Base-by-base conservation (phyloP, 2,329 filamentous ascomycete genomes). In the Shiraia sp. region DNA sequence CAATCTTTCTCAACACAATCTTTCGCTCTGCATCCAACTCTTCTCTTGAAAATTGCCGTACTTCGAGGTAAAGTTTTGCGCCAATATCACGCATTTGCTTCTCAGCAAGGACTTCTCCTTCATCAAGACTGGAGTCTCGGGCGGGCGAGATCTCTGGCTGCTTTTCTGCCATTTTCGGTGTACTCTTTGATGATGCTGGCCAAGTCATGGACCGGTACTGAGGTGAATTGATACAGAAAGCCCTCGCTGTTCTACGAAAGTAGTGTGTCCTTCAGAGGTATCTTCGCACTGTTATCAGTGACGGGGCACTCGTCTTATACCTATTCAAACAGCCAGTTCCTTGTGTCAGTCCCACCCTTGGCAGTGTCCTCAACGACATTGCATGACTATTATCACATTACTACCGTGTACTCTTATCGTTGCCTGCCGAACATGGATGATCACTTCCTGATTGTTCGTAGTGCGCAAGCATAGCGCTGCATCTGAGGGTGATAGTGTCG, bases 61-160 rank as follows among this genome's bases (percentile, higher is more conserved):
- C 69, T 54, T 76, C 73, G 7, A 71, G 62, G 40, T 72, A 76
- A n/a, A 76, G 55, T 15, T 74, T 66, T 4, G 71, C 73, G 17
- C 67, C 73, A 24, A 76, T 75, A 50, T 76, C 73, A 29, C 56
- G 62, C 61, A 68, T 68, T 40, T 67, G 59, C 53, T 67, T 66
- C 35, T 64, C 56, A 12, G 55, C 57, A 10, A 49, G 57, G 4
- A 61, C 25, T 32, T 64, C 50, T 1, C 53, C 63, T 46, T 65
- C 57, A 29, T 64, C 50, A 5, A 66, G 31, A 33, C 61, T 65
- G 3, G 57, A 42, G n/a, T 54, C 47, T 13, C 47, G 42, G n/a
- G 38, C 49, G 8, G 59, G 52, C 23, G 52, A 50, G 17, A 63
- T 56, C 7, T 50, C 49, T 22, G 45, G 24, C 27, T 57, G 42